Evolutionary conservation across 164 flowering plant genomes (phyloP).

Genomic region (Sextonia rubra): DNA sequence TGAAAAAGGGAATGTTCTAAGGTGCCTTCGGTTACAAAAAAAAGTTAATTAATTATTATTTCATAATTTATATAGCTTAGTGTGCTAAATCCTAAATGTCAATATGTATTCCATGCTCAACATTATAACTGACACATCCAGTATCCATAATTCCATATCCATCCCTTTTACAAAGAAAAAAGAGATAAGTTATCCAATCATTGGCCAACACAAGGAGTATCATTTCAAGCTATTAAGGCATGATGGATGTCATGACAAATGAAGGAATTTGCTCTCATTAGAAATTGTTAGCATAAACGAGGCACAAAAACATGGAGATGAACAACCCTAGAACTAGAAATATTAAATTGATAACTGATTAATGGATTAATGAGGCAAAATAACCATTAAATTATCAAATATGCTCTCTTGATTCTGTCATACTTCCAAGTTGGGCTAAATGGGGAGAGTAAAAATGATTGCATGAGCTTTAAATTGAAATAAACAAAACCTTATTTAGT

Average conservation of each 20-base stretch:
- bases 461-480: slow-evolving; percentile 5
- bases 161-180: no score
- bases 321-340: neutral
- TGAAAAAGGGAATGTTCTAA: no score
- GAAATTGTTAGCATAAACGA: neutral
- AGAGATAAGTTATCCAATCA: no score
- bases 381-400: neutral
- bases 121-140: no score
- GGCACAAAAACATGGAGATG: neutral
- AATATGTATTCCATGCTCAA: no score
- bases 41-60: no score
- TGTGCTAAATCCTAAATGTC: no score
- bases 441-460: neutral
- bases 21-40: no score
- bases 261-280: neutral
- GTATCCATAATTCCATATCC: no score
- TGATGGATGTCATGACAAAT: neutral
- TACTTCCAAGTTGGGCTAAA: neutral
- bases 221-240: neutral
- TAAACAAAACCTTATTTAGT: slow-evolving; percentile 7
- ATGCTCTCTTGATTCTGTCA: neutral
- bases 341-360: neutral
- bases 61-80: no score
- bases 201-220: neutral
- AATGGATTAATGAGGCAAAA: neutral